Conservation (phyloP, 805 yeast species). For the Candida ipomoeae region DNA sequence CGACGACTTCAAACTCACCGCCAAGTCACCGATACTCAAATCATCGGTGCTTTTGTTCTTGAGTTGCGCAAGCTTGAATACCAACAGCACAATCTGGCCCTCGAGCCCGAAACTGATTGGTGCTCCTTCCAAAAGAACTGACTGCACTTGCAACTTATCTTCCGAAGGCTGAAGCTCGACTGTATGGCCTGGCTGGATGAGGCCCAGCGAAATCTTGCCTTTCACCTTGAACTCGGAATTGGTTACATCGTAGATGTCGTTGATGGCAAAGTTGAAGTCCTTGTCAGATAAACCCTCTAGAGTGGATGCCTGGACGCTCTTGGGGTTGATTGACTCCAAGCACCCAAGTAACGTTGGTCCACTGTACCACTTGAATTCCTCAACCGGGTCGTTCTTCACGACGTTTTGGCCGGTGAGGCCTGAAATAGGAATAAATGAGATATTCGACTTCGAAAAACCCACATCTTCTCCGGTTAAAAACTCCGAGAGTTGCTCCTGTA, state of each 20-base stretch:
- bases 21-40: conserved; percentile 57
- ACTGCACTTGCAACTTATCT: conserved; percentile 40
- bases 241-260: conserved; percentile 53
- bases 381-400: conserved; percentile 33
- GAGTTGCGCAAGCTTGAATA: conserved; percentile 44
- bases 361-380: conserved; percentile 45
- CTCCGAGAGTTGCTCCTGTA: conserved; percentile 44
- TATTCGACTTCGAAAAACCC: conserved; percentile 41
- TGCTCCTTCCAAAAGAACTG: conserved; percentile 28
- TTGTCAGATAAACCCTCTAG: conserved; percentile 13
- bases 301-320: not conserved
- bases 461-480: conserved; percentile 49
- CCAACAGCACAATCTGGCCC: conserved; percentile 55
- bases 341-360: conserved; percentile 41
- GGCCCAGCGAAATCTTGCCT: conserved; percentile 69
- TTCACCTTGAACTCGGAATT: conserved; percentile 48
- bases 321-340: conserved; percentile 30
- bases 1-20: conserved; percentile 24
- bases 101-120: conserved; percentile 52
- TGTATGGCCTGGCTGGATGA: conserved; percentile 67
- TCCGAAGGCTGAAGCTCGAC: conserved; percentile 53
- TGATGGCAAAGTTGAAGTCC: conserved; percentile 55
- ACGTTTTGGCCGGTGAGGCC: conserved; percentile 69
- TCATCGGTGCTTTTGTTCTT: conserved; percentile 51
- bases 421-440: conserved; percentile 61